Percentiles rank a stretch among this genome's conserved stretches.
These are phyloP conservation scores for Quercus variabilis DNA, from an alignment of 306 rosid species.

Conservation along the genomic window DNA sequence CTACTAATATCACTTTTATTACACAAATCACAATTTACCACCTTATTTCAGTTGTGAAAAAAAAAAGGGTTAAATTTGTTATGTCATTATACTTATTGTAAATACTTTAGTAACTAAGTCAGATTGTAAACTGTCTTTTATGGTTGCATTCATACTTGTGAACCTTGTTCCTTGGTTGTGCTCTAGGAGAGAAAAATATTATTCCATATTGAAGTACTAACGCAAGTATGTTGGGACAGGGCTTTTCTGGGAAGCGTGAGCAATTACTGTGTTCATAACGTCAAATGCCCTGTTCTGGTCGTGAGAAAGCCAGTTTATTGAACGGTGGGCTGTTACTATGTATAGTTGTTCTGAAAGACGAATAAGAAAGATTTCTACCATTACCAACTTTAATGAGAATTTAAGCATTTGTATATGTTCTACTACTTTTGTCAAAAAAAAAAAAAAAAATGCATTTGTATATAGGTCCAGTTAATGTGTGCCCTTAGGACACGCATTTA, in stretches of 20 bases:
- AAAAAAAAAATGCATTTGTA: too few species aligned
- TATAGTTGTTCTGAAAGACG: background rate
- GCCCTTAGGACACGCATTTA: rapidly evolving
- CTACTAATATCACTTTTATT: too few species aligned
- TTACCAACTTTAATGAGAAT: background rate
- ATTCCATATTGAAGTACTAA: background rate
- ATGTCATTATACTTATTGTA: too few species aligned
- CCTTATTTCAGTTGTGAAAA: too few species aligned
- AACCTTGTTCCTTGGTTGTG: background rate
- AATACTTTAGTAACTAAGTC: too few species aligned
- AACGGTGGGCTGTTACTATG: background rate
- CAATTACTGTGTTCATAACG: slow-evolving; percentile 39
- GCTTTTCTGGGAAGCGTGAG: slow-evolving; percentile 41
- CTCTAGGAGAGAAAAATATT: background rate
- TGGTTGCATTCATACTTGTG: background rate
- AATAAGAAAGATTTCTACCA: background rate
- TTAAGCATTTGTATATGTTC: too few species aligned
- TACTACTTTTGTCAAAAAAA: too few species aligned
- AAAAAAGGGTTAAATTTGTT: too few species aligned
- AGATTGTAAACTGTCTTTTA: background rate
- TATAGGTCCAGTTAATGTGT: too few species aligned
- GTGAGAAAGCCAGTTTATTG: slow-evolving; percentile 9
- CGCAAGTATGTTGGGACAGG: slow-evolving; percentile 21
- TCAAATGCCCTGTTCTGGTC: slow-evolving; percentile 37
- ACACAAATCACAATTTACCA: too few species aligned